Percentiles rank a stretch among this genome's conserved stretches.
Conservation (phyloP, 83 land plant genomes). For the Picea abies region DNA sequence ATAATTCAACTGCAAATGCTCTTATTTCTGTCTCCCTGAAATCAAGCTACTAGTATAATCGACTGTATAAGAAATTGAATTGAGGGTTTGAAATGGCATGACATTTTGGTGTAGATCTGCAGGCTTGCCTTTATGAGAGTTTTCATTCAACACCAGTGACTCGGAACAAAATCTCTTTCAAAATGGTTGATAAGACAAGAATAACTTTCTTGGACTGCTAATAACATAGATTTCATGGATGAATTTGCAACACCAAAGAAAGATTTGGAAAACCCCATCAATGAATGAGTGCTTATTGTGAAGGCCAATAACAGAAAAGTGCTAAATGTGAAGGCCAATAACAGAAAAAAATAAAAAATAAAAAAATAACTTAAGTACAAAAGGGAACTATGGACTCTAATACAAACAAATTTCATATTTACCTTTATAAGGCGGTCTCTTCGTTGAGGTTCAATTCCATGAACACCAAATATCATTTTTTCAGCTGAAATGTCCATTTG, state of each 20-base stretch:
- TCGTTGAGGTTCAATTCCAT: constrained; percentile 72
- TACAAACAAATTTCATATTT: neutral
- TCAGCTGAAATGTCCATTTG: constrained; percentile 99
- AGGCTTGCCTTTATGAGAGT: neutral
- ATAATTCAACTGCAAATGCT: neutral
- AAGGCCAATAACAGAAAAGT: neutral
- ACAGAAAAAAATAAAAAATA: neutral
- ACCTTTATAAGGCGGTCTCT: constrained; percentile 88
- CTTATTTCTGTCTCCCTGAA: neutral
- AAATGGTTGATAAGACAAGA: neutral
- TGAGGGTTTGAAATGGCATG: too few relatives aligned
- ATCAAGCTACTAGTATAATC: neutral
- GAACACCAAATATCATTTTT: constrained; percentile 94
- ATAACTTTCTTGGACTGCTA: neutral
- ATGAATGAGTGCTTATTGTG: neutral
- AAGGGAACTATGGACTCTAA: neutral
- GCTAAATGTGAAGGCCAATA: too few relatives aligned
- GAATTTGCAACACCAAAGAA: neutral
- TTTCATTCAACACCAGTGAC: neutral
- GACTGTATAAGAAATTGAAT: neutral
- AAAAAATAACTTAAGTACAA: neutral
- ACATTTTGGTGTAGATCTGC: too few relatives aligned
- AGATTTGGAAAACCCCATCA: neutral
- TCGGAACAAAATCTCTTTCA: neutral
- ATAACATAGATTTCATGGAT: neutral